Evolutionary conservation across 2,329 filamentous ascomycete species (phyloP), one percentile per base, ranked within the genome.

Genomic region (Penicillium corylophilum): DNA sequence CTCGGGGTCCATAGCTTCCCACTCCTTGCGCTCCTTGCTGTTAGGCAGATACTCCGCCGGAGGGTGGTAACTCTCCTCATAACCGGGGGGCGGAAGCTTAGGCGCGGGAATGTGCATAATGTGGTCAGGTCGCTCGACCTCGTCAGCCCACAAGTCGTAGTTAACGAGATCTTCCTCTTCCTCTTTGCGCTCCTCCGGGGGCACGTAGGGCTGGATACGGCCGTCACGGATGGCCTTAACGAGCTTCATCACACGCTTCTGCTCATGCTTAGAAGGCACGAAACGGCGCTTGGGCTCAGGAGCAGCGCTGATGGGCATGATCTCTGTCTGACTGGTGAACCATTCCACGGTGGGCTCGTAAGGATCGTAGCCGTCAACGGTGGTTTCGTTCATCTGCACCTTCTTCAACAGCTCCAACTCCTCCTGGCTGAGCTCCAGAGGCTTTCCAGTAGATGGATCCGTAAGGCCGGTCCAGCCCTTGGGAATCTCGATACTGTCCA

Each of bases 391-490:
- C 76, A 89, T 86, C 64, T 96, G 93, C 45, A 99, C 83, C 65
- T 90, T 89, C 65, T 87, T 88, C 59, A 99, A 78, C 53, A 97
- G 83, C 67, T 96, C 89, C 60, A 99, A 73, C 73, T 99, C 92
- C 59, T 96, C 89, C 54, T 87, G 84, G 65, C 83, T 95, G 44
- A 99, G 79, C 66, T 95, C 86, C 61, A 99, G 75, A 20, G 93
- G 92, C 72, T 96, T 95, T 59, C 94, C 95, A 5, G 95, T 99
- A 42, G 89, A 83, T 5, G 93, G 91, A 72, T 99, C 94, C 8
- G 91, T 96, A 59, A 97, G 78, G 51, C 93, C 94, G 48, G 94
- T 99, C 91, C 92, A 99, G 59, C 93, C 94, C 79, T 96, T 91
- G 13, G 94, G 94, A 31, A 99, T 80, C 67, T 99, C 94, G 64